Evolutionary conservation across 345 rosid species (phyloP), one percentile per base, ranked within the genome.

Genomic region (Lepidium sativum): DNA sequence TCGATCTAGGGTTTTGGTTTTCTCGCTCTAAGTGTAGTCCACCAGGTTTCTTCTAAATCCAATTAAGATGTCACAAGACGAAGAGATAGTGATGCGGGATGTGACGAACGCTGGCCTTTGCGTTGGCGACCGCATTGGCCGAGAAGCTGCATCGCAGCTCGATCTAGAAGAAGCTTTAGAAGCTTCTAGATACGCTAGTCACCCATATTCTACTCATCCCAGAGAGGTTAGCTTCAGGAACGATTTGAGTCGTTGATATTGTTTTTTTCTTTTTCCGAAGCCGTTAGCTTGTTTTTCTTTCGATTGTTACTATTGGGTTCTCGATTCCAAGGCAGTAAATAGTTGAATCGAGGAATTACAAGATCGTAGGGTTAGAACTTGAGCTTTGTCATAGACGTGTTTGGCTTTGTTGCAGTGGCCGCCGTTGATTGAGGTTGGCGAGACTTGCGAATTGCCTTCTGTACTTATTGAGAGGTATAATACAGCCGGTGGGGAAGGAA

Each of bases 401-500:
- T 74, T 64, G 39, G 47, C 44, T 76, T 67, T 31, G 44, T 57
- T 76, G 78, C 82, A 92, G 96, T 94, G 99, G 99, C 97, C 99
- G 50, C 92, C 97, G 38, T 65, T 88, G 72, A 77, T 84, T 38
- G 98, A 89, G 75, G 83, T 92, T 31, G 86, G 52, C 11, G 91
- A 92, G 62, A 84, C 89, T 7, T 79, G 89, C 88, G 97, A 89
- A 67, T 77, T 89, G 71, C 99, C 99, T 71, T 72, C 85, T 18
- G 86, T 86, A 31, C 92, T 92, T 32, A 76, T 89, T 64, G 95
- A 89, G 65, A 84, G 96, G 60, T 92, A 92, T 44, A 92, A 92
- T 70, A 82, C 88, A 5, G 89, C 99, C 39, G 95, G 99, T 13
- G 97, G 99, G 13, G 99, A 92, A 78, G 99, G 97, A 38, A 92